Percentiles rank a stretch among this genome's conserved stretches.
Conservation (phyloP, 2,329 filamentous ascomycete species). For the Paecilomyces niveus region DNA sequence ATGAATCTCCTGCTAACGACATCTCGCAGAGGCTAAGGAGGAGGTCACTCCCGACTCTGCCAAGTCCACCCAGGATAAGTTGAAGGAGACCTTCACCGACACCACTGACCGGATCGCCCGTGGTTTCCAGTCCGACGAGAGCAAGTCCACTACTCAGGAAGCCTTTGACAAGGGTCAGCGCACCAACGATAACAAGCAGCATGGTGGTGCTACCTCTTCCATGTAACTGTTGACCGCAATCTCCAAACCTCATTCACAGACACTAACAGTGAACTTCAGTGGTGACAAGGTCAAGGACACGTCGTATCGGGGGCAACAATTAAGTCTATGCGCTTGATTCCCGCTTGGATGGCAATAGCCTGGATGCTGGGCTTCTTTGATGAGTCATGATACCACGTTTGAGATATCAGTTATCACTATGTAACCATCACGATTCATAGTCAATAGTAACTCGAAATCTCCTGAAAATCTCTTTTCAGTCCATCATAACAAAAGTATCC, state of each 20-base stretch:
- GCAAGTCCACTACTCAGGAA: conserved; percentile 51
- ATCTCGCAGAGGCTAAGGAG: conserved; percentile 45
- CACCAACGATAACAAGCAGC: conserved; percentile 32
- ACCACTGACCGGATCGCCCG: conserved; percentile 49
- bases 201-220: conserved; percentile 32
- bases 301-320: conserved; percentile 28
- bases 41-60: conserved; percentile 50
- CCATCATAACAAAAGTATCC: background rate
- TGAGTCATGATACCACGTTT: conserved; percentile 1
- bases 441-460: background rate
- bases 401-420: background rate
- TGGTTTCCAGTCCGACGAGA: conserved; percentile 44
- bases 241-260: background rate
- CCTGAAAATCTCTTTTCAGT: background rate
- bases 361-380: background rate
- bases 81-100: conserved; percentile 51
- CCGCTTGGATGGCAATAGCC: background rate
- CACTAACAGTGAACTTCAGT: conserved; percentile 16
- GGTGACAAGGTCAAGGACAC: conserved; percentile 39
- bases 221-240: conserved; percentile 25
- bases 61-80: conserved; percentile 56
- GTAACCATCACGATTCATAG: background rate
- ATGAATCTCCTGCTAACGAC: conserved; percentile 16
- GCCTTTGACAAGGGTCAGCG: conserved; percentile 44
- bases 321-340: background rate